Conservation (phyloP, 2,329 filamentous ascomycete species). For the Nothophaeocryptopus gaeumannii region DNA sequence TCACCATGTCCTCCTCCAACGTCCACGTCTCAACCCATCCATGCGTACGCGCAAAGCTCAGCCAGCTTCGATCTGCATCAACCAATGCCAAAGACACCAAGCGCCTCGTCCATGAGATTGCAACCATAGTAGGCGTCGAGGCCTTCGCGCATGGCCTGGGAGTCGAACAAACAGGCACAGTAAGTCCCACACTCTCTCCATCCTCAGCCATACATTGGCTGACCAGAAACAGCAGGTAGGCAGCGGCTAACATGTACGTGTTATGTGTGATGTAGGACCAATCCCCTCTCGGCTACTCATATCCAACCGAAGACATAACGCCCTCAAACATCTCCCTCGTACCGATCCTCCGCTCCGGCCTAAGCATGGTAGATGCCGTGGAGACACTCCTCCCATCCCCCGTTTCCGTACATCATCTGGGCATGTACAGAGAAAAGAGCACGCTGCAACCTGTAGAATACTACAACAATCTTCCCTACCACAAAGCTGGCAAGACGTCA, state of each 20-base stretch:
- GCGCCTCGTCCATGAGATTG: slow-evolving; percentile 78
- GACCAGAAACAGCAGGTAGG: slow-evolving; percentile 22
- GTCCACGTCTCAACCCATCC: slow-evolving; percentile 80
- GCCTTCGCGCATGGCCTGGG: slow-evolving; percentile 66
- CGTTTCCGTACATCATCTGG: slow-evolving; percentile 86
- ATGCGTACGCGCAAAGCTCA: slow-evolving; percentile 82
- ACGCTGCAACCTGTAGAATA: slow-evolving; percentile 91
- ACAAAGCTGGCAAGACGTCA: slow-evolving; percentile 45
- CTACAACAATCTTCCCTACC: slow-evolving; percentile 93
- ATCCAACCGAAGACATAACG: slow-evolving; percentile 62
- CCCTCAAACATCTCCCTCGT: slow-evolving; percentile 74
- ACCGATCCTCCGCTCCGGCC: slow-evolving; percentile 86
- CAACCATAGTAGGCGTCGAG: slow-evolving; percentile 77
- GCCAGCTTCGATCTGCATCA: slow-evolving; percentile 73
- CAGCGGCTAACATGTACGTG: slow-evolving; percentile 9
- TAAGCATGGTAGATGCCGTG: slow-evolving; percentile 86
- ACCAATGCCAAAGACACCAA: slow-evolving; percentile 74
- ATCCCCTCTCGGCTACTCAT: slow-evolving; percentile 76
- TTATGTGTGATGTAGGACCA: slow-evolving; percentile 54
- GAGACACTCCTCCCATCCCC: slow-evolving; percentile 76
- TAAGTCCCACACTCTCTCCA: slow-evolving; percentile 48
- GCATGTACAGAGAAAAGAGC: slow-evolving; percentile 85
- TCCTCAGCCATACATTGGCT: slow-evolving; percentile 23
- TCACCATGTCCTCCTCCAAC: slow-evolving; percentile 39
- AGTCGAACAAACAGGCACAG: slow-evolving; percentile 59